Evolutionary conservation across 2,329 filamentous ascomycete species (phyloP).

Genomic region (Exserohilum rostratum): DNA sequence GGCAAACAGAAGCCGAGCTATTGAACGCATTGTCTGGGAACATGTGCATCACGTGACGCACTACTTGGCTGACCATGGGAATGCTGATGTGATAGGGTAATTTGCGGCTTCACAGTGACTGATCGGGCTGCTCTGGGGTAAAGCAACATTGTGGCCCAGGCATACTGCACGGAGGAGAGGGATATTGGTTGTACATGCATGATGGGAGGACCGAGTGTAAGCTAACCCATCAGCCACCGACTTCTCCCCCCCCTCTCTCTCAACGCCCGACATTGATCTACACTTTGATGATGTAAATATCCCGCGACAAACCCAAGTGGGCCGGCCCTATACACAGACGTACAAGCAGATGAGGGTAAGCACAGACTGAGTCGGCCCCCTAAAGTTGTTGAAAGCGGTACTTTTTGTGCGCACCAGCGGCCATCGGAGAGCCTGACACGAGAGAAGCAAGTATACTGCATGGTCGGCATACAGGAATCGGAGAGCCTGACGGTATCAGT

Average conservation of each 20-base stretch:
- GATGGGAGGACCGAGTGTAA: not conserved
- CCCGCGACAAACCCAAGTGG: not conserved
- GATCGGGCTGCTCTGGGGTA: not conserved
- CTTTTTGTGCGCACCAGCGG: constrained; percentile 5
- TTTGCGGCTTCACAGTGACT: not conserved
- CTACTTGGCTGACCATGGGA: not conserved
- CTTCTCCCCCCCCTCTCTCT: too few relatives aligned
- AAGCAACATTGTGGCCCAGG: not conserved
- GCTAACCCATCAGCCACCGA: not conserved
- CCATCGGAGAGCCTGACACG: not conserved
- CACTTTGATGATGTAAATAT: not conserved
- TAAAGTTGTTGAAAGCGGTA: constrained; percentile 5
- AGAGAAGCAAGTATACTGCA: constrained; percentile 10
- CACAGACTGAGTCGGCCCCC: not conserved
- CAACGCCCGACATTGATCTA: not conserved
- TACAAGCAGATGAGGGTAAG: not conserved
- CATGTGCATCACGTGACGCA: constrained; percentile 31
- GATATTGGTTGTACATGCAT: not conserved
- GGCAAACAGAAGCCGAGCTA: constrained; percentile 31
- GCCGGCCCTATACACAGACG: not conserved
- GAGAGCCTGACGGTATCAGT: not conserved
- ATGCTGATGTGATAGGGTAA: not conserved
- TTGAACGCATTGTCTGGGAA: not conserved
- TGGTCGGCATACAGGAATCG: not conserved
- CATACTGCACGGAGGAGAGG: not conserved